Base-by-base conservation (phyloP, 805 yeast species). In the Lipomyces kockii region DNA sequence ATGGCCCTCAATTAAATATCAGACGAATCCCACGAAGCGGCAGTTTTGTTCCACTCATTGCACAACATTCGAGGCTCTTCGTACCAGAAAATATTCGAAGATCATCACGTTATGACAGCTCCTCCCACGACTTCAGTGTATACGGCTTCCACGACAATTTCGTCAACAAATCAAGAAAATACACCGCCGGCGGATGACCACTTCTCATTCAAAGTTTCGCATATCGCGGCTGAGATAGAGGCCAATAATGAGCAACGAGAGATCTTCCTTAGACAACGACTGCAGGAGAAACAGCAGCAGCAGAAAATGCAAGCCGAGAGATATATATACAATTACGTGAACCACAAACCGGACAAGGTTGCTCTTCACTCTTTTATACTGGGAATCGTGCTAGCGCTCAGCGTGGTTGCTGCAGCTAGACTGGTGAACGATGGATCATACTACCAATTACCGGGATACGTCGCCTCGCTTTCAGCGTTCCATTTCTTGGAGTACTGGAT, bases 401-500 rank as follows among this genome's bases (percentile, higher is more conserved):
- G 65, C 20, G 2, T 74, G 4, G 58, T 59, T 2, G 49, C 75
- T 0, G 27, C 72, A 6, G 51, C 53, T 8, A 8, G 69, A 11
- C 61, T 68, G 20, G 25, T 25, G 37, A n/a, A 11, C 32, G 55
- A 17, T 20, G 43, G 43, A 25, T 53, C 56, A 2, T 72, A 68
- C 54, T 74, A 71, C 58, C 77, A 78, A 56, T 59, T 79, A n/a
- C 75, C 84, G 3, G 17, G 86, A 0, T 92, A 90, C 76, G 66
- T 89, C 9, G 76, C 83, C 11, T 76, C 84, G 0, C 75, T 90
- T 9, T 77, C 89, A 2, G 34, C 83, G 0, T 95, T 94, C 79
- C 98, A 95, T 76, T 85, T 90, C 72, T 76, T 91, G 25, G 99
- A 95, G 79, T 95, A 88, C 76, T 86, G 84, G 74, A 84, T 87